Conservation (phyloP, 164 flowering plant species). For the Aristolochia californica region DNA sequence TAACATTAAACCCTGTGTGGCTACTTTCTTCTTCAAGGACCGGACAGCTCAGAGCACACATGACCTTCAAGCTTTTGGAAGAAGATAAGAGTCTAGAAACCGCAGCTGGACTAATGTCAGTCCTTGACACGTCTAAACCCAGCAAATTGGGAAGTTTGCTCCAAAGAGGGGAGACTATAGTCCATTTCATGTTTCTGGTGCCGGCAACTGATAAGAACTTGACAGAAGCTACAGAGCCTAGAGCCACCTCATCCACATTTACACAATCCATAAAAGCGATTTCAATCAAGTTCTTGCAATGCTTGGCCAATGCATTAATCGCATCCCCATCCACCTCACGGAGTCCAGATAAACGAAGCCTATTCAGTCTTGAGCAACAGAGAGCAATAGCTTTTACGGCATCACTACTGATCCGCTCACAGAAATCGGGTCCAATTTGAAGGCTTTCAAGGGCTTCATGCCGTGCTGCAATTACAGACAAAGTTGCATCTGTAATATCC, state of each 20-base stretch:
- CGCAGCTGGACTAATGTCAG: slow-evolving; percentile 49
- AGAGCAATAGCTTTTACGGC: slow-evolving; percentile 64
- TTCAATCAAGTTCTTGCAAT: slow-evolving; percentile 64
- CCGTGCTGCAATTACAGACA: slow-evolving; percentile 80
- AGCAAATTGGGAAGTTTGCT: slow-evolving; percentile 55
- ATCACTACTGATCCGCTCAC: slow-evolving; percentile 79
- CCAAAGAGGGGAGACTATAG: slow-evolving; percentile 50
- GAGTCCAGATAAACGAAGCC: slow-evolving; percentile 82
- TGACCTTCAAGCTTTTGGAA: slow-evolving; percentile 57
- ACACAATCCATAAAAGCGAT: slow-evolving; percentile 79
- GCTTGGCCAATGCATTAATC: slow-evolving; percentile 57
- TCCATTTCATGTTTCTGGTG: slow-evolving; percentile 65
- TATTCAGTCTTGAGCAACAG: slow-evolving; percentile 70
- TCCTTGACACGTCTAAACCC: slow-evolving; percentile 85
- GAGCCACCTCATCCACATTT: slow-evolving; percentile 52
- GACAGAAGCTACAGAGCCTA: slow-evolving; percentile 55
- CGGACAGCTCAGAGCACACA: slow-evolving; percentile 78
- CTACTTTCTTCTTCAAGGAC: slow-evolving; percentile 57
- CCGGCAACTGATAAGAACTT: slow-evolving; percentile 84
- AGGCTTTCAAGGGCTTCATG: slow-evolving; percentile 79
- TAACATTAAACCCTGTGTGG: slow-evolving; percentile 25
- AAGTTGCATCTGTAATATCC: slow-evolving; percentile 74
- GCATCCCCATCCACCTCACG: slow-evolving; percentile 64
- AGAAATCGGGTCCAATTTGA: slow-evolving; percentile 88
- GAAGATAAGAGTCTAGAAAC: slow-evolving; percentile 51